Evolutionary conservation across 2,329 filamentous ascomycete genomes (phyloP).

Genomic region (Akanthomyces uredinophilus): DNA sequence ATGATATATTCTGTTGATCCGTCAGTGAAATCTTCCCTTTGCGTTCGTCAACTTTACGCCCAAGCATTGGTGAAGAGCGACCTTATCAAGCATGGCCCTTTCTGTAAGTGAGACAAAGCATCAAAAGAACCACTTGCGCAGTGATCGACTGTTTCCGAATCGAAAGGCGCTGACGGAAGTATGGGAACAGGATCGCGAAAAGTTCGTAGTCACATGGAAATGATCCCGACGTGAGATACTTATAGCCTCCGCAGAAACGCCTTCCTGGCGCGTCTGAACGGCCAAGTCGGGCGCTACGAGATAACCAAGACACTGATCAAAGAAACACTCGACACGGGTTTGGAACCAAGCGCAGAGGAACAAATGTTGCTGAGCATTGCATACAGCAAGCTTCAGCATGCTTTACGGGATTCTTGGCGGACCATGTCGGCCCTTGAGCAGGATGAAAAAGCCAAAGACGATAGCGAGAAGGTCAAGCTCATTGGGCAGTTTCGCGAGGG

Average conservation of each 20-base stretch:
- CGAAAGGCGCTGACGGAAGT: background rate
- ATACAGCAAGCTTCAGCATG: slow-evolving; percentile 3
- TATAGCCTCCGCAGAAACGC: background rate
- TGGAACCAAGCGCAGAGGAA: background rate
- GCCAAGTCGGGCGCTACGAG: background rate
- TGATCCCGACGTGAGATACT: background rate
- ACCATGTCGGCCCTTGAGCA: background rate
- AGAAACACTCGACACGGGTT: background rate
- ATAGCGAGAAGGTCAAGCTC: background rate
- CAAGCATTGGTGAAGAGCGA: background rate
- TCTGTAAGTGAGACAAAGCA: background rate
- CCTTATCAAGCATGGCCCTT: background rate
- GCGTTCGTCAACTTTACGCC: background rate
- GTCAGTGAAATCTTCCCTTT: background rate
- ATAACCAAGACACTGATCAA: background rate
- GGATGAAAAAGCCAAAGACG: background rate
- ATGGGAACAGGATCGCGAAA: background rate
- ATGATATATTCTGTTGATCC: no score
- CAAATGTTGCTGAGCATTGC: background rate
- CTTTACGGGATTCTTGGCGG: background rate
- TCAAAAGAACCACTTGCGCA: background rate
- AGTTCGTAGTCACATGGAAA: background rate
- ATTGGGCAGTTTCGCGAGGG: background rate
- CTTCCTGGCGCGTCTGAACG: background rate
- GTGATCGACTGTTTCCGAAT: background rate